Percentiles rank a stretch among this genome's conserved stretches.
These are phyloP conservation scores for Carex scoparia DNA, from an alignment of 176 grass and related monocot species.

Conservation along the genomic window DNA sequence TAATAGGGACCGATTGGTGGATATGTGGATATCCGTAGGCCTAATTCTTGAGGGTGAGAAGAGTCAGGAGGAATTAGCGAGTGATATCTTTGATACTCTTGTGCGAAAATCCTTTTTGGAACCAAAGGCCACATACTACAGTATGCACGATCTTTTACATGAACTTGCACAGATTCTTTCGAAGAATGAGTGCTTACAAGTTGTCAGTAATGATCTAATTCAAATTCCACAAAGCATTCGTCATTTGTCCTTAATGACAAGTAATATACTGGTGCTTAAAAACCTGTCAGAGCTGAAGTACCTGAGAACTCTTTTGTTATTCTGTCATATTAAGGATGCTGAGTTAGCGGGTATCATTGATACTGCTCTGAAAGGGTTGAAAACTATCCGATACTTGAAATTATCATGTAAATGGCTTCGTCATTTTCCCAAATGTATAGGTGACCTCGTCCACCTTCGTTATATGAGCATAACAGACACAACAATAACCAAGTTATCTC, in stretches of 20 bases:
- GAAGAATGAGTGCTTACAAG: conserved; percentile 9
- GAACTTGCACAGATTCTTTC: conserved; percentile 23
- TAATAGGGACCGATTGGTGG: neutral
- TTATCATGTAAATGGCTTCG: neutral
- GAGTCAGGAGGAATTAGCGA: conserved; percentile 6
- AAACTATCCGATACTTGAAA: neutral
- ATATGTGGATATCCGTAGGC: conserved; percentile 22
- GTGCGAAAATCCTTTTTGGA: conserved; percentile 29
- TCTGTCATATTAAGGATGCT: conserved; percentile 3
- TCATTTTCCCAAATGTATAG: conserved; percentile 17
- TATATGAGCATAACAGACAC: neutral
- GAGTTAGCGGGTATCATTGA: conserved; percentile 1
- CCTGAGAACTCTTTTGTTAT: conserved; percentile 23
- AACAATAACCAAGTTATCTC: neutral
- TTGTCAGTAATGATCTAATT: neutral
- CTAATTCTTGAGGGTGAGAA: neutral
- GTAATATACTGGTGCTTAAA: neutral
- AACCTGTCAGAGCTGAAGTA: conserved; percentile 3
- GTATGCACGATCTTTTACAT: conserved; percentile 31
- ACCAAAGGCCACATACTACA: neutral
- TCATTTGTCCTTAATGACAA: conserved; percentile 20
- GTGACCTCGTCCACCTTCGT: conserved; percentile 24
- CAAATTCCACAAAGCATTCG: conserved; percentile 3
- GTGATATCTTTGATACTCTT: conserved; percentile 6
- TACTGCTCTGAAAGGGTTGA: conserved; percentile 1